phyloP scores from a whole-genome alignment of 208 protist species.

The Leishmania braziliensis region DNA sequence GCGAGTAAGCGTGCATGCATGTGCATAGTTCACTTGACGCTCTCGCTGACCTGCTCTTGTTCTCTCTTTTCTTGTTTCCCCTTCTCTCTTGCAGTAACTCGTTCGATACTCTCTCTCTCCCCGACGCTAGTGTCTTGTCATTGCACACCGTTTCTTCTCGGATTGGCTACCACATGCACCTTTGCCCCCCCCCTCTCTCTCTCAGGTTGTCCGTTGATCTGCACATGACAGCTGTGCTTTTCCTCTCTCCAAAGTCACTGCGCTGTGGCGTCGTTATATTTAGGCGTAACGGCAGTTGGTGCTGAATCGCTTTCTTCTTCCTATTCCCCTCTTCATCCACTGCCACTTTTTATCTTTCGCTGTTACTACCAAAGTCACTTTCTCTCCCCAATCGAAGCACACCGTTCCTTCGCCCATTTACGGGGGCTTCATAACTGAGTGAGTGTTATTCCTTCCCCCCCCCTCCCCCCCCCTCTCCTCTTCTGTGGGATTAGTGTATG shows the following conservation, averaged over 20 bases:
- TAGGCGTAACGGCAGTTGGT: background rate
- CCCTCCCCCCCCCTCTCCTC: no score
- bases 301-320: background rate
- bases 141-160: background rate
- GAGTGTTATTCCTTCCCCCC: no score
- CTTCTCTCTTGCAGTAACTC: background rate
- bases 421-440: no score
- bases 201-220: background rate
- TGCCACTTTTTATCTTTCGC: background rate
- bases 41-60: background rate
- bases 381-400: background rate
- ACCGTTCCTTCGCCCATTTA: background rate
- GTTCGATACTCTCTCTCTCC: constrained; percentile 1
- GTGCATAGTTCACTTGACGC: no score
- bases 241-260: background rate
- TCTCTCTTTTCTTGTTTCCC: constrained; percentile 1
- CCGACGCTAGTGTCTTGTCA: background rate
- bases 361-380: background rate
- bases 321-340: background rate
- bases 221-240: no score
- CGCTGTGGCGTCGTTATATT: background rate
- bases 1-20: background rate
- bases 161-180: background rate
- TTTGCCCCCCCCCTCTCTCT: background rate
- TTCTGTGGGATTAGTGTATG: no score